Evolutionary conservation across 768 basidiomycete genomes (phyloP), one percentile per base, ranked within the genome.

Genomic region (Xerocomus brunneocitrinus): DNA sequence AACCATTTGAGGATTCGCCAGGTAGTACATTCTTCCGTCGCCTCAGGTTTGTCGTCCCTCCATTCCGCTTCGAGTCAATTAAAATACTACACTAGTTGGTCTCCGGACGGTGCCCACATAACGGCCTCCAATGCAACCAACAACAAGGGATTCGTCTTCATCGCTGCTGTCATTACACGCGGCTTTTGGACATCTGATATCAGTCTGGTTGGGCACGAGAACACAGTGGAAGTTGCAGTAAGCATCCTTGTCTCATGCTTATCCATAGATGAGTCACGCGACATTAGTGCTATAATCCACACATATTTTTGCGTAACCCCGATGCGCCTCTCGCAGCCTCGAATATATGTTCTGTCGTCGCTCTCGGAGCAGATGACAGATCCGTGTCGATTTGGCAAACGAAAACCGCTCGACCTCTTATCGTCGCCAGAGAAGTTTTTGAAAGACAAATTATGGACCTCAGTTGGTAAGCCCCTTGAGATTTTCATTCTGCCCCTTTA

Each of bases 111-210:
- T n/a, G 91, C 95, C 2, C 93, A 97, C 66, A 92, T 99, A 55
- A 97, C 94, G 4, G 91, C 95, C 1, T 95, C 95, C 1, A 98
- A 98, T 64, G 93, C 95, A 2, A 98, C 94, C 48, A 98, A 98
- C 67, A 91, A 91, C 62, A 85, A 87, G 58, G 95, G 95, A 19
- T 94, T 93, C 52, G 95, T 98, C 6, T 99, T 98, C 67, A 95
- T 98, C 41, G 97, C 95, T 3, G 91, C 94, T 7, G 93, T 98
- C 24, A 95, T 99, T 57, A 87, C 89, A 0, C 79, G 95, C 31
- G 87, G 85, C 44, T 79, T 86, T 10, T 98, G 94, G 92, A 85
- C 85, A 4, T 87, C 89, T 5, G 90, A 95, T 57, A 93, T 95
- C 46, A 94, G 91, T 56, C 77, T 99, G 35, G 94, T 99, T 36